Evolutionary conservation across 2,329 filamentous ascomycete species (phyloP).

Genomic region (Arthrobotrys megalospora): DNA sequence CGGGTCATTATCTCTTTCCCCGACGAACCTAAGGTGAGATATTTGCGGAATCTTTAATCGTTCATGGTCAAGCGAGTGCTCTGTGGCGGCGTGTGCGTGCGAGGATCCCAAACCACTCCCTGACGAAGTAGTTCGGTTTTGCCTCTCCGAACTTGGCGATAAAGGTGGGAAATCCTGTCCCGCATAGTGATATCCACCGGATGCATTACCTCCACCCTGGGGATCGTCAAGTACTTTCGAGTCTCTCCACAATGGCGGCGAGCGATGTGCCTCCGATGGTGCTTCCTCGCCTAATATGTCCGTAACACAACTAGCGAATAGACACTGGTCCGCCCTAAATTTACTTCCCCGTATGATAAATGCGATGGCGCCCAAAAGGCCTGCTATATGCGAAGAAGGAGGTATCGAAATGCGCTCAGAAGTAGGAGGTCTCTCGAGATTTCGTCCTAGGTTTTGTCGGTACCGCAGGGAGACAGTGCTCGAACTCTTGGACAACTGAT

Average conservation of each 20-base stretch:
- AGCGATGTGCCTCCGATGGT: conserved; percentile 18
- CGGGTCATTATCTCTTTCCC: conserved; percentile 50
- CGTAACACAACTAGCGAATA: conserved; percentile 71
- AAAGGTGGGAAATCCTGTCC: conserved; percentile 56
- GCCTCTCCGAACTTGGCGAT: conserved; percentile 50
- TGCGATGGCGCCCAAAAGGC: conserved; percentile 82
- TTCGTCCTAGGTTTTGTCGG: conserved; percentile 70
- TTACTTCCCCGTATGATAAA: conserved; percentile 82
- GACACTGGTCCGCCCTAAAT: conserved; percentile 77
- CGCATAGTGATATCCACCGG: conserved; percentile 45
- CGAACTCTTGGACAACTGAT: conserved; percentile 41
- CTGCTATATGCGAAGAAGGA: conserved; percentile 74
- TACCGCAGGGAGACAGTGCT: conserved; percentile 69
- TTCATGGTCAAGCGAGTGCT: conserved; percentile 51
- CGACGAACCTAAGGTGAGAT: conserved; percentile 51
- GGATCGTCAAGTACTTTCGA: conserved; percentile 40
- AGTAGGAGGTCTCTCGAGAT: conserved; percentile 20
- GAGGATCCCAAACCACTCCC: conserved; percentile 11
- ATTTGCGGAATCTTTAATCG: conserved; percentile 42
- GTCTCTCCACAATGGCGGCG: conserved; percentile 43
- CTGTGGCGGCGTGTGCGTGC: conserved; percentile 17
- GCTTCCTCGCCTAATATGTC: conserved; percentile 57
- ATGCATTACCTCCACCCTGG: conserved; percentile 15
- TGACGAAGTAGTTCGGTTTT: conserved; percentile 28
- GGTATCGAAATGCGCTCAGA: conserved; percentile 70